Evolutionary conservation across 169 alveolate species (phyloP).

Genomic region (Plasmodium gonderi): DNA sequence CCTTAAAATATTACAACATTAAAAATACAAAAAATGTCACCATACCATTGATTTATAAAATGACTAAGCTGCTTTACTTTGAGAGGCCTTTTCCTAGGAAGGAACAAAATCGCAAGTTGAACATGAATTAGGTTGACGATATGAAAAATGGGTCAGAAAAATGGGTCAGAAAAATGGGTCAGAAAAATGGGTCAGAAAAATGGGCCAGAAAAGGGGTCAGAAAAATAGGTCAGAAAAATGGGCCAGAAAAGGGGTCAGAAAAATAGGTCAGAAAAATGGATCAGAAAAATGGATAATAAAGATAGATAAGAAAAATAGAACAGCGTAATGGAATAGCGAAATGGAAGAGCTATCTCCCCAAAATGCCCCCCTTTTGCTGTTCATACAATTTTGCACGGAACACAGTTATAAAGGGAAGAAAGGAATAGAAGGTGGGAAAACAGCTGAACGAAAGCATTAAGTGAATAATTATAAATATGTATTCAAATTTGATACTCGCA

Average conservation of each 20-base stretch:
- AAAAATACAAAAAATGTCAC: conserved; percentile 32
- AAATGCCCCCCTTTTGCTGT: neutral
- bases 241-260: no score
- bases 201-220: neutral
- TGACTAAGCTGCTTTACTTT: conserved; percentile 62
- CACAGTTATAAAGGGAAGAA: neutral
- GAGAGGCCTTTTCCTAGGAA: conserved; percentile 69
- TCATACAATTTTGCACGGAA: no score
- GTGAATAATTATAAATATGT: neutral
- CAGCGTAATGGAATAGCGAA: no score
- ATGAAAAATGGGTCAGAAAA: neutral
- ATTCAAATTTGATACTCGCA: no score
- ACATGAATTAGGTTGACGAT: conserved; percentile 1
- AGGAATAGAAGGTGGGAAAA: neutral
- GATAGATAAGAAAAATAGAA: no score
- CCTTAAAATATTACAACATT: conserved; percentile 32
- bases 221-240: no score
- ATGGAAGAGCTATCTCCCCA: no score
- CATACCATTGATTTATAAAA: conserved; percentile 64
- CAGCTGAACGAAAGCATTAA: neutral
- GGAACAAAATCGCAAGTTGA: conserved; percentile 26
- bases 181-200: neutral
- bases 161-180: neutral
- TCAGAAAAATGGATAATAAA: no score
- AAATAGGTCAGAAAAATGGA: no score